Conservation (phyloP, 208 protist species). For the Trypanosoma platydactyli region DNA sequence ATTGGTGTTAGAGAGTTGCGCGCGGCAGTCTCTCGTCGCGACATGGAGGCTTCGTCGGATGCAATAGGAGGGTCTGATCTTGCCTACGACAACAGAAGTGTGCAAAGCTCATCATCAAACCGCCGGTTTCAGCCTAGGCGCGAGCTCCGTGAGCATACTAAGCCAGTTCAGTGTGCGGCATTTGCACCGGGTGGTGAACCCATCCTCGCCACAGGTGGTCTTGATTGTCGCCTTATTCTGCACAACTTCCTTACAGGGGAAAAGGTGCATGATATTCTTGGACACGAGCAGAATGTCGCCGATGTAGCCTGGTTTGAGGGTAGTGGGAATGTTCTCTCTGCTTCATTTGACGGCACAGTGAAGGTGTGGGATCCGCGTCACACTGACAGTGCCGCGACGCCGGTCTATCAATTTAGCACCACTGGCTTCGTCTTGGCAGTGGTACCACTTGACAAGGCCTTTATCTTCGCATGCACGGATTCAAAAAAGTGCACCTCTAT, state of each 20-base stretch:
- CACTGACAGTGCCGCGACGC: conserved; percentile 28
- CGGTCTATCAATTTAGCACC: conserved; percentile 59
- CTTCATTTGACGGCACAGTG: conserved; percentile 83
- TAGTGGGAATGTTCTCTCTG: conserved; percentile 72
- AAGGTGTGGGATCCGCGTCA: conserved; percentile 82
- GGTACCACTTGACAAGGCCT: conserved; percentile 64
- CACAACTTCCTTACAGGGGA: conserved; percentile 79
- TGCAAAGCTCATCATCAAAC: conserved; percentile 26
- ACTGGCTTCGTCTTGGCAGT: conserved; percentile 77
- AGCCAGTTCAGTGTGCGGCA: conserved; percentile 74
- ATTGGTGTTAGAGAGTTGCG: conserved; percentile 77
- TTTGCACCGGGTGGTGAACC: conserved; percentile 68
- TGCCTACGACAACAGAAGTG: conserved; percentile 12
- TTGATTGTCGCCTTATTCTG: conserved; percentile 79
- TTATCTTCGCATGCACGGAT: conserved; percentile 81
- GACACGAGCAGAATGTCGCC: conserved; percentile 75
- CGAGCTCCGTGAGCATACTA: conserved; percentile 79
- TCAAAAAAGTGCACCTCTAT: conserved; percentile 66
- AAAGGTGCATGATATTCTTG: conserved; percentile 58
- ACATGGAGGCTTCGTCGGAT: conserved; percentile 33
- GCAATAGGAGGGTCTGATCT: conserved; percentile 18
- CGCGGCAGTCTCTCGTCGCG: conserved; percentile 43
- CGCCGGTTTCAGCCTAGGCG: conserved; percentile 65
- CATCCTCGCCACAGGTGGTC: conserved; percentile 68
- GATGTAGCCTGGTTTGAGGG: conserved; percentile 81